Evolutionary conservation across 75 land plant genomes (phyloP).

Genomic region (Adiantum capillusveneris): DNA sequence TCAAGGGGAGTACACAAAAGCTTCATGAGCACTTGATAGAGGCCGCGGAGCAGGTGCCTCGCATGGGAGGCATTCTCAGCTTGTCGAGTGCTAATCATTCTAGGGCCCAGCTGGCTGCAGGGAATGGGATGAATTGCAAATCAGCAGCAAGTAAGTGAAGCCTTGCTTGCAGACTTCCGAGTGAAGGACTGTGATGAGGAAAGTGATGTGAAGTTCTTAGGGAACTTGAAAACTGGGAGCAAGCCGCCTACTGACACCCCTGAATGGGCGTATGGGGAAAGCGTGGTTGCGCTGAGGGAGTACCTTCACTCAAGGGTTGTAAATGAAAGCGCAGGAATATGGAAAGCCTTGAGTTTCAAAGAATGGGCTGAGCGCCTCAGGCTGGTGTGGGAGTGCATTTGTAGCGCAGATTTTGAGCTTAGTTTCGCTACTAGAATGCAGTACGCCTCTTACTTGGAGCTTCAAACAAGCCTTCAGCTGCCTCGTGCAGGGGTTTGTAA

Average conservation of each 20-base stretch:
- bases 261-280: slow-evolving; percentile 3
- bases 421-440: slow-evolving; percentile 4
- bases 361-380: slow-evolving; percentile 9
- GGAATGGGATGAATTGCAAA: background rate
- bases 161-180: background rate
- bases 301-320: slow-evolving; percentile 10
- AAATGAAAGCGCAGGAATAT: background rate
- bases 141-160: no score
- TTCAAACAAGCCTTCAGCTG: background rate
- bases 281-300: background rate
- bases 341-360: slow-evolving; percentile 3
- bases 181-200: background rate
- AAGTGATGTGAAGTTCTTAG: slow-evolving; percentile 1
- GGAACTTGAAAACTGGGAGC: slow-evolving; percentile 1
- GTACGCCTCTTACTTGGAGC: background rate
- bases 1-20: slow-evolving; percentile 8
- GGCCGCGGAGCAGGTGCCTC: background rate
- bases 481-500: no score
- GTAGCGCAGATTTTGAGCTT: slow-evolving; percentile 7
- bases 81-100: no score
- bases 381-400: background rate
- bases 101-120: background rate
- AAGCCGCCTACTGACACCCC: slow-evolving; percentile 1
- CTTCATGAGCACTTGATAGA: slow-evolving; percentile 4
- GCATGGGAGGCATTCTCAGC: background rate